Evolutionary conservation across 306 rosid genomes (phyloP), one percentile per base, ranked within the genome.

Genomic region (Prunus mira): DNA sequence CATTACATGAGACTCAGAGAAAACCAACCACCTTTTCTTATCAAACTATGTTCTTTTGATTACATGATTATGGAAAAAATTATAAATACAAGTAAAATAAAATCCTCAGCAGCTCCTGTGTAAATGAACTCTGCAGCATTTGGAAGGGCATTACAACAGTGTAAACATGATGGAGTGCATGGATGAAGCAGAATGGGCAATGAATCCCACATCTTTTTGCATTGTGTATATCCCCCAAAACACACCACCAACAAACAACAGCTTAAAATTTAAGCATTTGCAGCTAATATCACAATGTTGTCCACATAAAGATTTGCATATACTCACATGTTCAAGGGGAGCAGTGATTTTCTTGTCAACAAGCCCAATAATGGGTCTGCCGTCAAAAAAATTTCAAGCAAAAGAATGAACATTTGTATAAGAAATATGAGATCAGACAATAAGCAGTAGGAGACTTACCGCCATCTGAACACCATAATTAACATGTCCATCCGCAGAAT

Each of bases 391-490:
- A 50, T n/a, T n/a, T 52, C n/a, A 11, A 38, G 22, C 38, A 69
- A 10, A 65, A 55, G 6, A 63, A 46, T 47, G 62, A 69, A 66
- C 9, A 32, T 60, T 50, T 13, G 5, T 38, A 72, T 71, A 61
- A 43, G 38, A 47, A 57, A 45, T 47, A 28, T 45, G 10, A 19
- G 49, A 67, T 68, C 20, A 38, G 6, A 25, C 18, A 12, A 76
- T 22, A 57, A 43, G n/a, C 5, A 14, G 58, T 34, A 64, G 28
- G 79, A 83, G 57, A 89, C 97, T 87, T 90, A 94, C 98, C 45
- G 95, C 97, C 98, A 94, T 94, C 86, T 92, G 98, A 85, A 88
- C 76, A 38, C 98, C 98, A 76, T 90, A 92, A 86, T 88, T 94
- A 50, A 91, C 90, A 64, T 94, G 98, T 57, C 93, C 98, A 75